Conservation (phyloP, 2,329 filamentous ascomycete species). For the Trichoderma atroviride region DNA sequence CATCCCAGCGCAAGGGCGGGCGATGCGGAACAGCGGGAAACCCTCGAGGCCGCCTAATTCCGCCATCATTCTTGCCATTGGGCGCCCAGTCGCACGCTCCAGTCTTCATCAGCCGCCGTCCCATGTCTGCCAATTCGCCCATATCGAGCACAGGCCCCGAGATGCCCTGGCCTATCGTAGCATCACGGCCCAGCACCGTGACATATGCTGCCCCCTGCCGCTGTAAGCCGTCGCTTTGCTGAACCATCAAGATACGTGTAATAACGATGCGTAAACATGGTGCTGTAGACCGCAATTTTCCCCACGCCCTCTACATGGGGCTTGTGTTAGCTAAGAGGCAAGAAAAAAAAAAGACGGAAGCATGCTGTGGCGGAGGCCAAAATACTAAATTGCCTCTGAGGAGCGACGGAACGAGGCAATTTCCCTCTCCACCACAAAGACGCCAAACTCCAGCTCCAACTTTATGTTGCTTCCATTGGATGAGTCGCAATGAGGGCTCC, state of each 20-base stretch:
- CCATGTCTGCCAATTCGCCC: constrained; percentile 2
- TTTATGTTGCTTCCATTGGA: background rate
- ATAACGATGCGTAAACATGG: too few species aligned
- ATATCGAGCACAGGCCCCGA: constrained; percentile 13
- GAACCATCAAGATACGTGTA: too few species aligned
- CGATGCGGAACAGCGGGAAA: background rate
- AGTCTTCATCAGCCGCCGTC: background rate
- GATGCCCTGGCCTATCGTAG: constrained; percentile 6
- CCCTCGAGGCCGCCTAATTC: background rate
- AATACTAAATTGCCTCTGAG: background rate
- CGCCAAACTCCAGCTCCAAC: background rate
- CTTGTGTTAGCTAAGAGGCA: background rate
- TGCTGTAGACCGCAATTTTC: background rate
- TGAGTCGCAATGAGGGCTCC: background rate
- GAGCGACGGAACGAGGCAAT: background rate
- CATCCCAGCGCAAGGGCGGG: background rate
- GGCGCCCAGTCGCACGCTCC: background rate
- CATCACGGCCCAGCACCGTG: constrained; percentile 10
- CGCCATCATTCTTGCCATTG: background rate
- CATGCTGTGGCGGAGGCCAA: background rate
- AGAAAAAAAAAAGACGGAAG: background rate
- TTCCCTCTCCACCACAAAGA: constrained; percentile 8
- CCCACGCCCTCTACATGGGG: background rate
- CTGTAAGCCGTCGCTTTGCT: too few species aligned
- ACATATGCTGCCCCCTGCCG: constrained; percentile 15